Evolutionary conservation across 1,284 basidiomycete genomes (phyloP), one percentile per base, ranked within the genome.

Genomic region (Cryptococcus sp.): DNA sequence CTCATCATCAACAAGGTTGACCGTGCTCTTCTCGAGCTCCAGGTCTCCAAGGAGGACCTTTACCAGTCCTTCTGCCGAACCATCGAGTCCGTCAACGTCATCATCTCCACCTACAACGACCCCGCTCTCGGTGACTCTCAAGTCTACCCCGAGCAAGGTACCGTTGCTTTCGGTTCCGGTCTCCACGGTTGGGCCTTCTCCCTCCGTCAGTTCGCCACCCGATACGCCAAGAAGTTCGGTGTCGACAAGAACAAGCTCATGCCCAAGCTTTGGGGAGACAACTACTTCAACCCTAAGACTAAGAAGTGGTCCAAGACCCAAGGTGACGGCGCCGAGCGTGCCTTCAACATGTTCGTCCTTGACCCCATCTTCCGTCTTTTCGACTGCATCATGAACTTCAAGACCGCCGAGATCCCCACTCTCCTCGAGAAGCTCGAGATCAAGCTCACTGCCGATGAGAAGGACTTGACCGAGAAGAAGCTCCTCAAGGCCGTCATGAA

Each of bases 1-100:
- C 88, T 98, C 75, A 88, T 97, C 83, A 94, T 99, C 84, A 99
- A 99, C 89, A 99, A 99, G 86, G 94, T 99, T 77, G 96, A 99
- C 83, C 95, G 96, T 80, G 96, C 96, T 61, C 87, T 99, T 55
- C 91, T 99, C 73, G 96, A 99, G 83, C 88, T 99, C 62, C 96
- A 99, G 82, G 91, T 98, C 68, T 84, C 86, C 79, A 98, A 99
- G 84, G 96, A 99, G 81, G 88, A 91, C 71, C 89, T 99, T 60
- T 99, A 89, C 85, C 96, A 98, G 82, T 92, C 92, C 55, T 99
- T 99, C 89, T 86, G 85, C 72, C 92, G 96, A 80, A 99, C 96
- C 66, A 89, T 99, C 78, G 95, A 99, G 83, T 91, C 85, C 64
- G 95, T 97, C 65, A 99, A 99, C 83, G 96, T 99, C 82, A 93